Evolutionary conservation across 495 filamentous ascomycete genomes (phyloP).

Genomic region (Neurospora sp.): DNA sequence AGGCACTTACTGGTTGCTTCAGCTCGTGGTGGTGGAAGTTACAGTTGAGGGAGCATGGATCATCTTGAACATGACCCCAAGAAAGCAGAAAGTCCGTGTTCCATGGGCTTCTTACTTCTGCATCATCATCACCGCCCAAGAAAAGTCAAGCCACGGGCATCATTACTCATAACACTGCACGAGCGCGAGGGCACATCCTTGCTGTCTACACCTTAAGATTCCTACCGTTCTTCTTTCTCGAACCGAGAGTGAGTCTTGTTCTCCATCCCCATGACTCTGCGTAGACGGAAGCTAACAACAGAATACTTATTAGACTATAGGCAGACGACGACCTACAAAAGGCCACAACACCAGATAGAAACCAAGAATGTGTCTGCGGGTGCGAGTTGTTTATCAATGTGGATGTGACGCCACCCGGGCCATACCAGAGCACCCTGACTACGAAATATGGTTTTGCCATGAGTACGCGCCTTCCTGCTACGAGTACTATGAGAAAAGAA

Average conservation of each 20-base stretch:
- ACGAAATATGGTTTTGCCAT: not conserved
- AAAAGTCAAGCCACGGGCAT: not conserved
- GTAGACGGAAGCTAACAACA: not conserved
- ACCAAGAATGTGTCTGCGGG: not conserved
- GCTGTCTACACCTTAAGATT: not conserved
- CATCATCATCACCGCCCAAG: not conserved
- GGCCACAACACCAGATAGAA: not conserved
- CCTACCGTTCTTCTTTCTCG: not conserved
- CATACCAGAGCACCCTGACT: not conserved
- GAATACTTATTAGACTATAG: not conserved
- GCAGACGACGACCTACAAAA: not conserved
- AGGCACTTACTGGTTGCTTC: not conserved
- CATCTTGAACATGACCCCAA: not conserved
- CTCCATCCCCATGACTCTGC: not conserved
- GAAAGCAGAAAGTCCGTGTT: not conserved
- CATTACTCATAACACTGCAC: not conserved
- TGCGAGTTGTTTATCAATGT: not conserved
- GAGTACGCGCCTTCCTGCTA: not conserved
- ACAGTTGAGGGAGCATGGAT: not conserved
- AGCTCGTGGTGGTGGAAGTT: not conserved
- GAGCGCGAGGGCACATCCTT: not conserved
- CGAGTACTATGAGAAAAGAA: rapidly evolving
- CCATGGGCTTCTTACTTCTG: not conserved
- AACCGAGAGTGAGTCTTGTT: not conserved
- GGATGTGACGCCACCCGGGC: not conserved